A percentile compares a stretch with the other conserved stretches of the same genome.
phyloP scores from a whole-genome alignment of 805 yeast genomes.

The Wickerhamomyces pijperi region DNA sequence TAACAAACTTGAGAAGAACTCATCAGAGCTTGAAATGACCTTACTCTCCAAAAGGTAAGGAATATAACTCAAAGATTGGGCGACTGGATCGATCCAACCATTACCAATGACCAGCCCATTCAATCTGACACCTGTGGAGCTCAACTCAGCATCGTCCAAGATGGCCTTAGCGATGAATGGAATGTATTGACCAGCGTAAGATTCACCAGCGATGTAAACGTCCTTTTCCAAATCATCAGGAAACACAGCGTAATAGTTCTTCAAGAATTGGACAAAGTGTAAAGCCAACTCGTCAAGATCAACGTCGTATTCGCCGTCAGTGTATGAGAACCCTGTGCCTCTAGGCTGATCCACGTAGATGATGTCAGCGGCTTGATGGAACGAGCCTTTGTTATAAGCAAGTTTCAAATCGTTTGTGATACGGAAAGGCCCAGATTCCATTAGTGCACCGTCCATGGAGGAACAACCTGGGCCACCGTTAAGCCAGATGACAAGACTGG shows the following conservation, averaged over 20 bases:
- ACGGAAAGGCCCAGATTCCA: conserved; percentile 87
- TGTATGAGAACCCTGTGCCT: conserved; percentile 81
- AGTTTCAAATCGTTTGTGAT: conserved; percentile 35
- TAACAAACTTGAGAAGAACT: conserved; percentile 29
- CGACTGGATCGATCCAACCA: conserved; percentile 88
- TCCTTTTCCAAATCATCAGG: conserved; percentile 61
- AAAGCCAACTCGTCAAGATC: conserved; percentile 47
- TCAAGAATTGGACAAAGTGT: conserved; percentile 56
- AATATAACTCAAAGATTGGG: conserved; percentile 70
- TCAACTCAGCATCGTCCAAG: conserved; percentile 29
- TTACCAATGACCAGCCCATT: conserved; percentile 75
- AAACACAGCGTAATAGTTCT: conserved; percentile 54
- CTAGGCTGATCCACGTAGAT: conserved; percentile 90
- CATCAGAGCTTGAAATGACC: conserved; percentile 32
- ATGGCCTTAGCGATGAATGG: conserved; percentile 74
- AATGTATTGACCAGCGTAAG: conserved; percentile 94
- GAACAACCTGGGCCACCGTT: conserved; percentile 99
- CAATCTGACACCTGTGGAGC: conserved; percentile 26
- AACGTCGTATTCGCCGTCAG: conserved; percentile 30
- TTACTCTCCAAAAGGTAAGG: conserved; percentile 58
- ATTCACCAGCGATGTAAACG: conserved; percentile 82
- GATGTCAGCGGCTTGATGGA: conserved; percentile 73
- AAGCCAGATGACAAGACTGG: conserved; percentile 68
- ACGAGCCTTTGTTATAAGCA: conserved; percentile 56
- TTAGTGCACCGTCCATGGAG: conserved; percentile 91